Evolutionary conservation across 2,329 filamentous ascomycete genomes (phyloP), one percentile per base, ranked within the genome.

Genomic region (Calonectria montana): DNA sequence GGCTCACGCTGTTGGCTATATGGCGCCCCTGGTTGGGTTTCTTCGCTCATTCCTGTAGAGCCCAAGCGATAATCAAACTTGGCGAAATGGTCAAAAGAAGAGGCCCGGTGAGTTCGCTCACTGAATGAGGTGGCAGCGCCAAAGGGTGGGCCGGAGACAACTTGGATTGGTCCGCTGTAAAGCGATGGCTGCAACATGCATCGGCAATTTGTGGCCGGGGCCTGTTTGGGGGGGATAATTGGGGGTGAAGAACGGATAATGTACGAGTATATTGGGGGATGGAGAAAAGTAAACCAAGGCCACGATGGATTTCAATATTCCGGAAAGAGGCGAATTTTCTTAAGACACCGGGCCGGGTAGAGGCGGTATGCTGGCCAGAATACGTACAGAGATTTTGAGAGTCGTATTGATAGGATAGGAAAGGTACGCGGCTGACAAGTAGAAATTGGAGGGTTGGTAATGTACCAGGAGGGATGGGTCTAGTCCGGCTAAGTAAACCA

Each of bases 31-130:
- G 77, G 50, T 47, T 77, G 78, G 18, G 76, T 76, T 41, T 77
- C 69, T 72, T 83, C 78, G 75, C 78, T 81, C 83, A 84, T 83
- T 63, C 77, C 77, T 71, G 62, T 57, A 50, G 57, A 66, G 50
- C 73, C 65, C 71, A 68, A 68, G 65, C 50, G 48, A 39, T 57
- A 45, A 48, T 67, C 15, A 72, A 41, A 61, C 63, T n/a, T 21
- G 23, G 63, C 27, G 55, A 59, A n/a, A 45, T 31, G 16, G 35
- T 39, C 50, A 68, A 72, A 63, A 39, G 55, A 57, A 64, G 66
- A 55, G 48, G 48, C 23, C n/a, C 53, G 43, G 35, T 39, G 62
- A 69, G 48, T 59, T 31, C 57, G 50, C 70, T 50, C 67, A 27
- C 41, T 59, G 21, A 62, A 53, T 45, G 61, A 45, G 53, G 59